Evolutionary conservation across 1,284 basidiomycete species (phyloP).

Genomic region (Ustilago tritici): DNA sequence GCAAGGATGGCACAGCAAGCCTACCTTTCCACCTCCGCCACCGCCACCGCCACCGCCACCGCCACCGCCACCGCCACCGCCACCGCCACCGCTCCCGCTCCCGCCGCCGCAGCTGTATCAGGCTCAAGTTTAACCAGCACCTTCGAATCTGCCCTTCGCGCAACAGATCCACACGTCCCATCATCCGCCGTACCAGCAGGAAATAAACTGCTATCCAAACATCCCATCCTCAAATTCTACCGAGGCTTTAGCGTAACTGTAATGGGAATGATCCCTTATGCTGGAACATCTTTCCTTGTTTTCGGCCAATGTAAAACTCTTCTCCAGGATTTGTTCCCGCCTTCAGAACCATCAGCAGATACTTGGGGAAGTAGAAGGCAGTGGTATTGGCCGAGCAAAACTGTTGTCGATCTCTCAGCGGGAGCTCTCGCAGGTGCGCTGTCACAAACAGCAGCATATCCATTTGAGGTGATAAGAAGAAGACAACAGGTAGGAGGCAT

Average conservation of each 20-base stretch:
- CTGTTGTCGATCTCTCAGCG: slow-evolving; percentile 76
- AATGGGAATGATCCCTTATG: slow-evolving; percentile 87
- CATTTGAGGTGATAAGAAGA: slow-evolving; percentile 92
- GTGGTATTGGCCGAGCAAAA: slow-evolving; percentile 66
- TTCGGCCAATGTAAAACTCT: slow-evolving; percentile 66
- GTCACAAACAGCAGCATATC: slow-evolving; percentile 92
- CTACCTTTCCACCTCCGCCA: slow-evolving; percentile 42
- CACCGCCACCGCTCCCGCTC: too few relatives aligned
- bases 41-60: too few relatives aligned
- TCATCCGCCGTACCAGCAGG: slow-evolving; percentile 30
- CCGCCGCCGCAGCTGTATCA: slow-evolving; percentile 37
- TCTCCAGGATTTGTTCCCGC: slow-evolving; percentile 57
- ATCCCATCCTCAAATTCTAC: slow-evolving; percentile 82
- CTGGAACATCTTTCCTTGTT: slow-evolving; percentile 89
- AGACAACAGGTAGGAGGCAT: slow-evolving; percentile 92
- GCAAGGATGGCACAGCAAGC: slow-evolving; percentile 72
- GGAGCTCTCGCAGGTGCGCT: slow-evolving; percentile 91
- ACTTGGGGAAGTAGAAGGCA: slow-evolving; percentile 23
- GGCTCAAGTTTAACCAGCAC: slow-evolving; percentile 11
- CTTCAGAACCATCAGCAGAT: slow-evolving; percentile 35
- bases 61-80: too few relatives aligned
- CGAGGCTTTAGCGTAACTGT: slow-evolving; percentile 79
- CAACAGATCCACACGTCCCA: slow-evolving; percentile 41
- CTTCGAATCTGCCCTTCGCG: slow-evolving; percentile 31
- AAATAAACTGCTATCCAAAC: slow-evolving; percentile 47